Percentiles rank a stretch among this genome's conserved stretches.
Conservation (phyloP, 805 yeast species). For the Yarrowia phangngaensis region DNA sequence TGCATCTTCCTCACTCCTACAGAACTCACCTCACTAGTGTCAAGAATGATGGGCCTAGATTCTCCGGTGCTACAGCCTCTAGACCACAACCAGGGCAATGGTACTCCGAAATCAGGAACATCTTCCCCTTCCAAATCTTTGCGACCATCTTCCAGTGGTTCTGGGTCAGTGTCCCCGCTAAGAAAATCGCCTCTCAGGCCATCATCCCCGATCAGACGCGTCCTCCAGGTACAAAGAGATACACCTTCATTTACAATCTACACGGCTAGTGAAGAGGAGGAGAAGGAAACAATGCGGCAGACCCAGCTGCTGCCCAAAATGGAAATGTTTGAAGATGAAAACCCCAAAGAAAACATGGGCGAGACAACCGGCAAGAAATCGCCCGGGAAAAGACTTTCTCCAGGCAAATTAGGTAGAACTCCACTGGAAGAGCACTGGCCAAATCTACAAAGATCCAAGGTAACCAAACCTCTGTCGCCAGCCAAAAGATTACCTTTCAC, state of each 20-base stretch:
- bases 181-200: conserved; percentile 1
- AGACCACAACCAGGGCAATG: conserved; percentile 19
- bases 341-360: conserved; percentile 25
- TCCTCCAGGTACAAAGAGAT: conserved; percentile 12
- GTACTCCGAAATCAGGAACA: conserved; percentile 14
- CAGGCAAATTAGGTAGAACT: background rate
- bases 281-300: background rate
- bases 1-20: no score
- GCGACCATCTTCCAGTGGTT: conserved; percentile 6
- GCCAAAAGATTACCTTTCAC: conserved; percentile 12
- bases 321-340: conserved; percentile 23
- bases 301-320: conserved; percentile 4
- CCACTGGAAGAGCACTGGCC: conserved; percentile 25
- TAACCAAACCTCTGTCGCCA: conserved; percentile 5
- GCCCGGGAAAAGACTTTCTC: conserved; percentile 2
- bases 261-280: conserved; percentile 21
- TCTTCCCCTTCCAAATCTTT: conserved; percentile 16
- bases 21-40: no score
- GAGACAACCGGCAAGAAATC: conserved; percentile 5
- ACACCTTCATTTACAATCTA: conserved; percentile 21
- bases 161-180: conserved; percentile 20
- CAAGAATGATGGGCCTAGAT: conserved; percentile 24
- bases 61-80: conserved; percentile 24
- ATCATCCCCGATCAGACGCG: conserved; percentile 20
- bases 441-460: conserved; percentile 6